Evolutionary conservation across 192 early-diverging fungal species (phyloP), one percentile per base, ranked within the genome.

Genomic region (Coemansia sp.): DNA sequence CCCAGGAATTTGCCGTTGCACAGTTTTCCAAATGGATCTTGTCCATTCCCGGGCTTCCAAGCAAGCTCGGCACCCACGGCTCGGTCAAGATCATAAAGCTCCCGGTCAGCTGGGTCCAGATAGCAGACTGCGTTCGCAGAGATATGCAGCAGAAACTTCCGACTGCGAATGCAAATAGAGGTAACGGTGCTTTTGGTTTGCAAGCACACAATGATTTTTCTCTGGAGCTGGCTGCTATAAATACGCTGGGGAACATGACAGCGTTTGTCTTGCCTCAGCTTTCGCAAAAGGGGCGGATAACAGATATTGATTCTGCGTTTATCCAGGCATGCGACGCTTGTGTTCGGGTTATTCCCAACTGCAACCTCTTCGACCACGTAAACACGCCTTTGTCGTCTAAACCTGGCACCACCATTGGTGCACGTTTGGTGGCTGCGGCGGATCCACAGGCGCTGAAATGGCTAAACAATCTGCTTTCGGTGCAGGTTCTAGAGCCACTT

Each of bases 261-360:
- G 73, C 72, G 11, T 80, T 80, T 68, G 56, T 80, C 8, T 54
- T 66, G 14, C 78, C 78, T 12, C 72, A 66, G 60, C 66, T 80
- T 5, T 69, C 73, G 31, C 61, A 50, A 8, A 34, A 62, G 18
- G 66, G 55, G 8, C 8, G 56, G 34, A 34, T 48, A n/a, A 60
- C 65, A 8, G 8, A 38, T 18, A 30, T 80, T 5, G 66, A 67
- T 45, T 16, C 16, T n/a, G 49, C 42, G 5, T 80, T 69, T 52
- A 56, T 80, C 18, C 52, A 65, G 25, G 78, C 78, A 2, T 68
- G 73, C 38, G 57, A 60, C 17, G 78, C 73, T 8, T 80, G 78
- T 48, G 66, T 63, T 3, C 61, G 66, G n/a, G 31, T 32, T 4
- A 42, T 75, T 14, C 78, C 78, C 17, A 68, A 45, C 60, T 71